Evolutionary conservation across 2,329 filamentous ascomycete species (phyloP).

Genomic region (Periconia sp.): DNA sequence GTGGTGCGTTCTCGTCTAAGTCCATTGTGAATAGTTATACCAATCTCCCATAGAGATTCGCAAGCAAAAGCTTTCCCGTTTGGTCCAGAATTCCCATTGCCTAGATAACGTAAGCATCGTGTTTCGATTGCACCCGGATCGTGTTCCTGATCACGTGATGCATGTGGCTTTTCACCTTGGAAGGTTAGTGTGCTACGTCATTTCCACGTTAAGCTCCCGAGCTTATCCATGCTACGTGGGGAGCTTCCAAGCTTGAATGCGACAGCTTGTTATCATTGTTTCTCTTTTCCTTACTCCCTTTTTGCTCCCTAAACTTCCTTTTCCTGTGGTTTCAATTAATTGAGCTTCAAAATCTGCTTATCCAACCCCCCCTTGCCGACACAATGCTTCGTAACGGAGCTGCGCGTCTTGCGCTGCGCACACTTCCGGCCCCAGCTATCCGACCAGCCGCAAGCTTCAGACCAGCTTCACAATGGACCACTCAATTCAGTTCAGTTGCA

Average conservation of each 20-base stretch:
- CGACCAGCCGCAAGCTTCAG: constrained; percentile 30
- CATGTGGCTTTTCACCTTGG: neutral
- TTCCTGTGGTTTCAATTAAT: neutral
- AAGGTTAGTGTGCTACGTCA: constrained; percentile 7
- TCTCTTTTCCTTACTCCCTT: neutral
- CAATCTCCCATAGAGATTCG: no score
- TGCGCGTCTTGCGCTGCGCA: constrained; percentile 44
- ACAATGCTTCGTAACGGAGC: constrained; percentile 50
- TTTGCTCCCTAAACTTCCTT: neutral
- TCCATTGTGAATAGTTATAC: no score
- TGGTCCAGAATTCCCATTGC: no score
- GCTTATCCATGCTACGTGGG: constrained; percentile 5
- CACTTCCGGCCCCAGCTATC: constrained; percentile 33
- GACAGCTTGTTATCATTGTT: neutral
- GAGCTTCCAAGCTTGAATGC: constrained; percentile 2
- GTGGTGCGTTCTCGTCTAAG: no score
- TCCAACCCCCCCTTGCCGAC: neutral
- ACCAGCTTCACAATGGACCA: constrained; percentile 39
- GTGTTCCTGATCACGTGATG: neutral
- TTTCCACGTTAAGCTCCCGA: constrained; percentile 1
- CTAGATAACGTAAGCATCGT: no score
- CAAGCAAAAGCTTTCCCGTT: no score
- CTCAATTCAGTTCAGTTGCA: constrained; percentile 45
- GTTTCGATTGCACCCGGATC: no score
- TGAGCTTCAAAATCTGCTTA: neutral